Conservation (phyloP, 2,329 filamentous ascomycete species). For the Coniochaeta hoffmannii region DNA sequence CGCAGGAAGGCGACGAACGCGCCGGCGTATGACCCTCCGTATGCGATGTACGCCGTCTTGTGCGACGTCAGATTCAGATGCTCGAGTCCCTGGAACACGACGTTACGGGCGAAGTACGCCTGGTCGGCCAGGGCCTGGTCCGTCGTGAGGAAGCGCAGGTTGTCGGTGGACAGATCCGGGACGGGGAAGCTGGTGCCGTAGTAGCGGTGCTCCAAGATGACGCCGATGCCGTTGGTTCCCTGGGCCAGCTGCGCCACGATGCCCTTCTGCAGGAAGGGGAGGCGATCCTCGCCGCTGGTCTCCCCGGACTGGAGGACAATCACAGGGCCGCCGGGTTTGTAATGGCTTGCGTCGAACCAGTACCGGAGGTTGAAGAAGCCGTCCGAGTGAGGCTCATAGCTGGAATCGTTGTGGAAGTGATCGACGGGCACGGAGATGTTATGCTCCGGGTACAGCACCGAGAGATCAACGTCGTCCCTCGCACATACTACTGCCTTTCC, state of each 20-base stretch:
- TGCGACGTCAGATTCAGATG: constrained; percentile 58
- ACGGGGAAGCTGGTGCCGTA: constrained; percentile 72
- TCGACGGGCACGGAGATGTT: constrained; percentile 53
- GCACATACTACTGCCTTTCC: no score
- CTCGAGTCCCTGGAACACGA: constrained; percentile 64
- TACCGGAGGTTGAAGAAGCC: constrained; percentile 66
- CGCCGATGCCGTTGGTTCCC: constrained; percentile 66
- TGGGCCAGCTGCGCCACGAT: constrained; percentile 64
- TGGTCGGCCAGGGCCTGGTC: constrained; percentile 77
- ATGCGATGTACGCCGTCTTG: constrained; percentile 65
- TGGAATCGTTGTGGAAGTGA: constrained; percentile 74
- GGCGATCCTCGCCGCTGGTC: constrained; percentile 51
- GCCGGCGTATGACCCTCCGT: constrained; percentile 80
- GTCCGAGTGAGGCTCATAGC: constrained; percentile 69
- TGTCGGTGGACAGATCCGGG: constrained; percentile 57
- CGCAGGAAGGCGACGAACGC: constrained; percentile 71
- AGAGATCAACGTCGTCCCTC: constrained; percentile 7
- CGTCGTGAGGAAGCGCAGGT: constrained; percentile 73
- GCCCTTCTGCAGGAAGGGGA: constrained; percentile 70
- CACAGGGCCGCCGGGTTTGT: constrained; percentile 70
- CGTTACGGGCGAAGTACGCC: constrained; percentile 70
- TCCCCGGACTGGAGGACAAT: constrained; percentile 72
- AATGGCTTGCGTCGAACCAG: constrained; percentile 74
- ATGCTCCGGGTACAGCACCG: constrained; percentile 27
- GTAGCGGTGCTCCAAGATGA: constrained; percentile 82